Evolutionary conservation across 495 filamentous ascomycete species (phyloP).

Genomic region (Penicillium paxilli): DNA sequence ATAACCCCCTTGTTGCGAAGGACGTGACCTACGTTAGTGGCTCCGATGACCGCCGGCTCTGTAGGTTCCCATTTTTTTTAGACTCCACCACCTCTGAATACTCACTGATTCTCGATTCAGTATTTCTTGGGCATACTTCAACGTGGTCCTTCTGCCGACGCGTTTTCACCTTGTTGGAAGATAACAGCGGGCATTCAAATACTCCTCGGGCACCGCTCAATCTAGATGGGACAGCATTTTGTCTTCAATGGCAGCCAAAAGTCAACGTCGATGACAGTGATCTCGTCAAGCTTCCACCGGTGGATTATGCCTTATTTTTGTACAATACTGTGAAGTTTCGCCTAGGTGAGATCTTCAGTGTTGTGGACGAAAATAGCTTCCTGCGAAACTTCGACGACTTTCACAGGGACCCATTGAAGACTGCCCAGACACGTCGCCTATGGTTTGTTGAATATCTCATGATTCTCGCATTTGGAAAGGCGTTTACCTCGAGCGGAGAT

Average conservation of each 20-base stretch:
- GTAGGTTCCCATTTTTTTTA: neutral
- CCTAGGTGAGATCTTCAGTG: neutral
- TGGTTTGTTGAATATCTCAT: conserved; percentile 1
- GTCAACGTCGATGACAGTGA: neutral
- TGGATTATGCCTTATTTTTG: neutral
- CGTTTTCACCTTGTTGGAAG: neutral
- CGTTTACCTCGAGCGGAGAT: neutral
- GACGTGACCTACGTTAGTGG: neutral
- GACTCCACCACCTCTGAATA: neutral
- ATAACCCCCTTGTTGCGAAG: neutral
- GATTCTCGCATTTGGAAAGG: neutral
- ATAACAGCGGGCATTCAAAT: neutral
- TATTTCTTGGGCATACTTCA: conserved; percentile 3
- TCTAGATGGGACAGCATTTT: neutral
- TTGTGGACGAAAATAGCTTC: neutral
- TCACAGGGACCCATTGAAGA: neutral
- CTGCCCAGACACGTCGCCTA: neutral
- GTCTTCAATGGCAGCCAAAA: neutral
- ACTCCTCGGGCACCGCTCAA: neutral
- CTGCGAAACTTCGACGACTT: neutral
- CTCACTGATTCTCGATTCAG: neutral
- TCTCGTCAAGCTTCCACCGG: neutral
- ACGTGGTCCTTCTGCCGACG: neutral
- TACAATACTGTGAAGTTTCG: neutral
- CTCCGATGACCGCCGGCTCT: neutral